phyloP scores from a whole-genome alignment of 805 yeast species.

The Myxozyma geophila region DNA sequence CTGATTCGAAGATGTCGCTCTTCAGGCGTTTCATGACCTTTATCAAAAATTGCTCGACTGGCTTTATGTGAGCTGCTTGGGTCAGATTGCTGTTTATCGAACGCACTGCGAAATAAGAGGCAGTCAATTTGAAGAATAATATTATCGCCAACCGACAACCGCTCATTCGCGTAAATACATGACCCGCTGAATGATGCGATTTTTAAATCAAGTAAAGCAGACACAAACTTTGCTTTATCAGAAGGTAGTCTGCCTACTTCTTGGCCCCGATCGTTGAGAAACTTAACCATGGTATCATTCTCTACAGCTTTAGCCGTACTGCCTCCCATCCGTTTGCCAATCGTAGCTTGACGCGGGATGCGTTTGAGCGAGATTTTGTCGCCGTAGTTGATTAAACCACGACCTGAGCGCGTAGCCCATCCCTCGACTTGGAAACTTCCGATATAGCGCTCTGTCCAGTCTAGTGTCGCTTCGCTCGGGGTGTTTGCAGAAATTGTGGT shows the following conservation, averaged over 20 bases:
- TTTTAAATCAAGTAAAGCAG: constrained; percentile 64
- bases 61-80: not conserved
- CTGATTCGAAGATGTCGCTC: constrained; percentile 59
- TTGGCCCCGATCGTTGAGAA: constrained; percentile 45
- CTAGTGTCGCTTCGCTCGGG: not conserved
- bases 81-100: not conserved
- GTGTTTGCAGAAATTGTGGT: not conserved
- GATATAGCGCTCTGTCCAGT: constrained; percentile 39
- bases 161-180: constrained; percentile 60
- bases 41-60: constrained; percentile 35
- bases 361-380: constrained; percentile 43
- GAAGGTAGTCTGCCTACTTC: constrained; percentile 82
- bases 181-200: constrained; percentile 61
- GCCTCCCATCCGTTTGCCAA: constrained; percentile 7
- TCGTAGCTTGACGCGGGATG: constrained; percentile 13
- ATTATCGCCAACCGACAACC: constrained; percentile 75
- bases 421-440: constrained; percentile 48
- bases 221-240: constrained; percentile 65
- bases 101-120: constrained; percentile 48
- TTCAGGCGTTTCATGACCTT: constrained; percentile 55
- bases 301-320: constrained; percentile 18
- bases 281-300: constrained; percentile 41
- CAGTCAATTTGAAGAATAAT: constrained; percentile 73
- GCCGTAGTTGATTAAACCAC: constrained; percentile 41
- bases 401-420: constrained; percentile 48